phyloP scores from a whole-genome alignment of 148 eudicot species.

The Agrostemma githago region DNA sequence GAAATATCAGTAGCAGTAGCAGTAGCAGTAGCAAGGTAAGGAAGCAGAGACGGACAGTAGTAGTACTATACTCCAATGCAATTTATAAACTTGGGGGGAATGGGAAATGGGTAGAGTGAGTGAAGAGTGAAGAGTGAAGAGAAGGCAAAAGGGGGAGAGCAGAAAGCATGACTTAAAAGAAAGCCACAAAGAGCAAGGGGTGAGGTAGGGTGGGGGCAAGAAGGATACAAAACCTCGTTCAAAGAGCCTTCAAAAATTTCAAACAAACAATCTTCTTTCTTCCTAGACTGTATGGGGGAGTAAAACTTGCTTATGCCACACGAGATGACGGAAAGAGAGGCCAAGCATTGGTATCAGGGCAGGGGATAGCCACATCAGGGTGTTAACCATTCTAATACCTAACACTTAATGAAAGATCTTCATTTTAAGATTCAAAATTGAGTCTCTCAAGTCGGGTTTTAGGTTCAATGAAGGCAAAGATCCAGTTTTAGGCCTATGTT shows the following conservation, averaged over 20 bases:
- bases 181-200: conserved; percentile 13
- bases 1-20: background rate
- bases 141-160: conserved; percentile 23
- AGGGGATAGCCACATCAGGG: background rate
- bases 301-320: background rate
- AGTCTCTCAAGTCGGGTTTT: too few species aligned
- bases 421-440: too few species aligned
- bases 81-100: too few species aligned
- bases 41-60: too few species aligned
- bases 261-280: background rate
- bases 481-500: too few species aligned
- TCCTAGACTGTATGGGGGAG: too few species aligned
- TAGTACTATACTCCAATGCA: too few species aligned
- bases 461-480: too few species aligned
- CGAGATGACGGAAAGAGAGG: conserved; percentile 1
- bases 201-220: background rate
- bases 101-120: too few species aligned
- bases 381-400: too few species aligned
- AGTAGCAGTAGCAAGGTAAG: background rate
- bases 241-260: background rate
- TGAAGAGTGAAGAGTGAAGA: background rate
- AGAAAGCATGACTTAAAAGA: conserved; percentile 19
- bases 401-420: too few species aligned
- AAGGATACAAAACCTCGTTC: conserved; percentile 15
- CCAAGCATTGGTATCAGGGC: conserved; percentile 7